These are phyloP conservation scores for Aspergillus clavatus DNA, from an alignment of 2,329 filamentous ascomycete genomes.

Conservation along the genomic window DNA sequence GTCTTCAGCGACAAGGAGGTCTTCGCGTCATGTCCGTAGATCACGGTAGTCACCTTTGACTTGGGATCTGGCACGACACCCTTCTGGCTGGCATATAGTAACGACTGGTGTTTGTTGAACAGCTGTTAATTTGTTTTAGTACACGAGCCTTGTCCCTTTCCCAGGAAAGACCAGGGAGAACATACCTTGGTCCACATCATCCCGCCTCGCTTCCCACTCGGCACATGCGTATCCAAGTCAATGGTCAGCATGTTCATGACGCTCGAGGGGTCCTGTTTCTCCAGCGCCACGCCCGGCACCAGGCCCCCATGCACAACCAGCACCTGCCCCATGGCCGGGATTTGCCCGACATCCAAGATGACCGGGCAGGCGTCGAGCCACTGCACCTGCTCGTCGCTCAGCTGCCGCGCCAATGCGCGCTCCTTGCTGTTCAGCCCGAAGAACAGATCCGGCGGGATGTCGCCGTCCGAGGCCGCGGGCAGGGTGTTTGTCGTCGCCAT, in stretches of 20 bases:
- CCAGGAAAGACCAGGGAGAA: slow-evolving; percentile 4
- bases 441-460: slow-evolving; percentile 22
- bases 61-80: slow-evolving; percentile 14
- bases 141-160: not conserved
- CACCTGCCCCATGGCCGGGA: slow-evolving; percentile 59
- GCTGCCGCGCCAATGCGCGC: slow-evolving; percentile 52
- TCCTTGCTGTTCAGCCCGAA: slow-evolving; percentile 25
- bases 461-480: slow-evolving; percentile 21
- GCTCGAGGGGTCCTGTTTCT: slow-evolving; percentile 68
- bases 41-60: slow-evolving; percentile 56
- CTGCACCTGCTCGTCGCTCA: slow-evolving; percentile 56
- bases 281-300: slow-evolving; percentile 66
- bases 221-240: slow-evolving; percentile 57
- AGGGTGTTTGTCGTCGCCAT: slow-evolving; percentile 28
- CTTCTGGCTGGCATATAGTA: slow-evolving; percentile 21
- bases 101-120: slow-evolving; percentile 48
- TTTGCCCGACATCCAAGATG: slow-evolving; percentile 66
- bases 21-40: slow-evolving; percentile 84
- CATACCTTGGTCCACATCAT: slow-evolving; percentile 61
- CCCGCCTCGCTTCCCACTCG: slow-evolving; percentile 50
- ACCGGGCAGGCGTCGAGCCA: slow-evolving; percentile 71
- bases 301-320: slow-evolving; percentile 82
- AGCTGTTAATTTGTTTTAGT: slow-evolving; percentile 28
- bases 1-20: slow-evolving; percentile 60
- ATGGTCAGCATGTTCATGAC: slow-evolving; percentile 92